Base-by-base conservation (phyloP, 2,329 filamentous ascomycete species). In the Paecilomyces formosus region DNA sequence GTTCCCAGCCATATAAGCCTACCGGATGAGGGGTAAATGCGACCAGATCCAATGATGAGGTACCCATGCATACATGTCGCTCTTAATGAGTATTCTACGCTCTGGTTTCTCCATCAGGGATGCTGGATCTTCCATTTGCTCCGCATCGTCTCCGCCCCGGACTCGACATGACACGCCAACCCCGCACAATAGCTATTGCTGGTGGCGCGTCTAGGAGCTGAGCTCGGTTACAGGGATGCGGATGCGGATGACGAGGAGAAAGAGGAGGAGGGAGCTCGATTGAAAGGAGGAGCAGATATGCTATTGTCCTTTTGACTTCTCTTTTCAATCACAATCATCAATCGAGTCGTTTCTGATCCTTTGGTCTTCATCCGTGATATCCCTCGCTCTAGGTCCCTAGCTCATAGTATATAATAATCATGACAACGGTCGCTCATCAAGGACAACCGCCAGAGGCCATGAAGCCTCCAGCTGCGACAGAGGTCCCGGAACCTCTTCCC, bases 401-500 rank as follows among this genome's bases (percentile, higher is more conserved):
- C 22, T 28, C 50, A 52, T 52, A 24, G 13, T 28, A 24, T 15
- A 22, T 22, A 26, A 24, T 13, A 24, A 28, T 21, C 21, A 52
- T 52, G 21, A 15, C 26, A 24, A 24, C 50, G 12, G 13, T 24
- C 28, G 28, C 18, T 22, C 53, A 21, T 54, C 53, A 54, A 12
- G 26, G 28, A 31, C 53, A 30, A 18, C 50, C 50, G 15, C 50
- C 21, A 11, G 22, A 52, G 21, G 13, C 21, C 8, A 26, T 31
- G 3, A 21, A n/a, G 28, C 53, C 53, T 21, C 22, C 53, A 49
- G 13, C 33, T 26, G 28, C 54, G 26, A 45, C 49, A 45, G 21
- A 28, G n/a, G 22, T 31, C 51, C 22, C 33, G 18, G 54, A 31
- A 22, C 49, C 22, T 15, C 56, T 59, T 24, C 65, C 77, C 4